Percentiles rank a stretch among this genome's conserved stretches.
phyloP scores from a whole-genome alignment of 2,329 filamentous ascomycete species.

The Ilyonectria mors-panacis region DNA sequence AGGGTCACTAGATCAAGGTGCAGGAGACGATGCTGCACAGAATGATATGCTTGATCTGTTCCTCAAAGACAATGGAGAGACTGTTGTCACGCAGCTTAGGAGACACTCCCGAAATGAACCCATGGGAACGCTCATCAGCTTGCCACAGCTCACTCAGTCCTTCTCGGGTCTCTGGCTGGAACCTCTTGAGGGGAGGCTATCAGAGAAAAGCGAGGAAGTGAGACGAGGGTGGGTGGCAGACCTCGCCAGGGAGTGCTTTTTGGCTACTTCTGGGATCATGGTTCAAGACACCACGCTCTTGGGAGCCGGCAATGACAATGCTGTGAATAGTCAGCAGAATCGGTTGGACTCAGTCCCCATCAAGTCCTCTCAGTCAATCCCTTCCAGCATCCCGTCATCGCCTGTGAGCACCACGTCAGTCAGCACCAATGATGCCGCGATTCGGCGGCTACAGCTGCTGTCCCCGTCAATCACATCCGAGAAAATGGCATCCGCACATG shows the following conservation, averaged over 20 bases:
- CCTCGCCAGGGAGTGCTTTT: constrained; percentile 53
- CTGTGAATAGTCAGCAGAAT: constrained; percentile 28
- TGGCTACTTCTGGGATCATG: constrained; percentile 54
- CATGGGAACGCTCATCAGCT: constrained; percentile 42
- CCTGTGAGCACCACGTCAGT: constrained; percentile 33
- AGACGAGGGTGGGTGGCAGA: constrained; percentile 51
- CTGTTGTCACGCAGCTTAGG: constrained; percentile 51
- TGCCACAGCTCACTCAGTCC: constrained; percentile 48
- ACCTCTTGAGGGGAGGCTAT: constrained; percentile 41
- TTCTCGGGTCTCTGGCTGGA: constrained; percentile 54
- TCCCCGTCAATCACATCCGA: constrained; percentile 49
- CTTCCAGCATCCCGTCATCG: constrained; percentile 41
- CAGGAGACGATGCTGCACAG: constrained; percentile 44
- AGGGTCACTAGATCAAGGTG: constrained; percentile 10
- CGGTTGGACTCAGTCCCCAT: constrained; percentile 36
- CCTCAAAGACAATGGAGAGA: constrained; percentile 44
- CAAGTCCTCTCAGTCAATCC: constrained; percentile 46
- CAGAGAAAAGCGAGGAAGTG: constrained; percentile 42
- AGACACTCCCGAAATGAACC: constrained; percentile 44
- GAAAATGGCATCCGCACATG: constrained; percentile 46
- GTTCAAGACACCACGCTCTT: constrained; percentile 53
- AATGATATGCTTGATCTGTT: constrained; percentile 50
- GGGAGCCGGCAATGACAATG: constrained; percentile 36
- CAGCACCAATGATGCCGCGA: constrained; percentile 45
- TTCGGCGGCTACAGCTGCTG: constrained; percentile 55